Evolutionary conservation across 768 basidiomycete species (phyloP).

Genomic region (Lactarius sp.): DNA sequence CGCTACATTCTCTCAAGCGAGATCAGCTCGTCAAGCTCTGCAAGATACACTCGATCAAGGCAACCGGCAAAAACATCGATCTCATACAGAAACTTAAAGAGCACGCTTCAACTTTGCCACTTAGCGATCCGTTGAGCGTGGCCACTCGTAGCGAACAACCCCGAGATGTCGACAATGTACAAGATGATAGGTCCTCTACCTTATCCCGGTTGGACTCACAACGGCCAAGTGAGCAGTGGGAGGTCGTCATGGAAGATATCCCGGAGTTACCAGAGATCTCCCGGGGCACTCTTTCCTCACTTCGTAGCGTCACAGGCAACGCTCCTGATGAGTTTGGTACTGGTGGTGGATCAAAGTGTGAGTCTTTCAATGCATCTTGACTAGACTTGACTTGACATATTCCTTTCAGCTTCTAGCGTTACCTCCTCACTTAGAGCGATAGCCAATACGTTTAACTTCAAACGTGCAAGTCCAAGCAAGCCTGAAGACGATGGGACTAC

Average conservation of each 20-base stretch:
- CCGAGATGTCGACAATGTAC: constrained; percentile 29
- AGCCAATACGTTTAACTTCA: constrained; percentile 71
- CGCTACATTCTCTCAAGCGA: constrained; percentile 76
- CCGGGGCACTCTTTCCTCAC: constrained; percentile 46
- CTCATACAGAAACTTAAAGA: constrained; percentile 63
- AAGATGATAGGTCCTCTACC: constrained; percentile 21
- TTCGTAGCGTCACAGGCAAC: constrained; percentile 36
- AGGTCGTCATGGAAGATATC: constrained; percentile 81
- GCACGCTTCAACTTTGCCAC: constrained; percentile 61
- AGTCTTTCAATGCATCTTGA: not conserved
- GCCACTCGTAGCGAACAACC: constrained; percentile 47
- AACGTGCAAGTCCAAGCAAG: constrained; percentile 42
- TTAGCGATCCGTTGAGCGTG: constrained; percentile 43
- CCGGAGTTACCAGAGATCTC: constrained; percentile 57
- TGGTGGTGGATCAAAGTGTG: constrained; percentile 53
- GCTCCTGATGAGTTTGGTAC: constrained; percentile 69
- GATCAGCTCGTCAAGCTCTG: constrained; percentile 82
- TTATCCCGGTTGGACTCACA: constrained; percentile 27
- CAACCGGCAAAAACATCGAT: constrained; percentile 72
- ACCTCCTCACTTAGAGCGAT: constrained; percentile 71
- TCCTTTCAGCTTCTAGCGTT: constrained; percentile 48
- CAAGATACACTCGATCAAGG: constrained; percentile 78
- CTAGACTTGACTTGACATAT: not conserved
- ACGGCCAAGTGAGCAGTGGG: constrained; percentile 78
- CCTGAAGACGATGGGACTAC: constrained; percentile 22